Base-by-base conservation (phyloP, 1,284 basidiomycete species). In the Gomphus bonarii region DNA sequence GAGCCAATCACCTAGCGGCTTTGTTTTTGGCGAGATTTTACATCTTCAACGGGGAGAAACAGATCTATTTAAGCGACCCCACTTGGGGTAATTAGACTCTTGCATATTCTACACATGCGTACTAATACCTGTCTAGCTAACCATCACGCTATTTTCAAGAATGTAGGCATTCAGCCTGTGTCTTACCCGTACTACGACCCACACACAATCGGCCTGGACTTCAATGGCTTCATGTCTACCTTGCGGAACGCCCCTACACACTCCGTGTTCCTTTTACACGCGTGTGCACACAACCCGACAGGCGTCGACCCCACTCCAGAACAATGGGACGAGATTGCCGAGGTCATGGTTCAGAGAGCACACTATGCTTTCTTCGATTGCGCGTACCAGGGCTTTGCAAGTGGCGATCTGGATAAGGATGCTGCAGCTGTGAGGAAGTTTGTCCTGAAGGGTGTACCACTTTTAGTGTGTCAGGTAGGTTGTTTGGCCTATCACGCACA, bases 331-430 rank as follows among this genome's bases (percentile, higher is more conserved):
- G 70, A 79, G 61, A 81, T 98, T 64, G 88, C 86, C 53, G 79
- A 87, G 47, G 74, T 87, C 54, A 85, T 97, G 69, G 68, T 85
- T 47, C 72, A 77, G 55, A 90, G 88, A 72, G 76, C 80, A 18
- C 93, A 95, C 70, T 95, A 84, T 70, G 88, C 88, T 48, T 95
- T 97, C 74, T 94, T 97, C 70, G 95, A 98, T 73, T 89, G 86
- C 66, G 94, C 94, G 6, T 98, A 97, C 73, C 94, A 97, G 71
- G 92, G 91, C 46, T 95, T 93, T 69, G 86, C 91, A 33, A 91
- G 88, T 64, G 91, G 92, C 4, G 82, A 93, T 68, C 70, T 91
- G 61, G 84, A 88, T 63, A 75, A 76, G 61, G 88, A 91, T 64
- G 86, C 85, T 14, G 81, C 79, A 77, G 85, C 88, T 10, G 83